Percentiles rank a stretch among this genome's conserved stretches.
These are phyloP conservation scores for Cystobasidium pallidum DNA, from an alignment of 1,284 basidiomycete genomes.

Conservation along the genomic window DNA sequence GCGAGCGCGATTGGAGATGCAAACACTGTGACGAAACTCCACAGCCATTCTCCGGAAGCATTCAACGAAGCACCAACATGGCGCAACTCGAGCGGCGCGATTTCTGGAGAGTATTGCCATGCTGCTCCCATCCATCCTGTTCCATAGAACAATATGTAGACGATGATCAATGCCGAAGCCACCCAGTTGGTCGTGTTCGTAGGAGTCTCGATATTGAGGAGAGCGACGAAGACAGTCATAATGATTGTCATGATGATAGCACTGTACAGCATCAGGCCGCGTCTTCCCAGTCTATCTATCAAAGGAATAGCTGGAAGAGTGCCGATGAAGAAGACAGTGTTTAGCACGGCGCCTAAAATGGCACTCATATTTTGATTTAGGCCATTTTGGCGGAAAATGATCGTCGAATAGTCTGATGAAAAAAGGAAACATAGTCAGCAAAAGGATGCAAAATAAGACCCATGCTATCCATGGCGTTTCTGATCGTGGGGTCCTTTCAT, in stretches of 20 bases:
- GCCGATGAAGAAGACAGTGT: slow-evolving; percentile 33
- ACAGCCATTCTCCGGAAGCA: slow-evolving; percentile 41
- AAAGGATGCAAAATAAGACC: too few relatives aligned
- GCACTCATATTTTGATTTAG: slow-evolving; percentile 13
- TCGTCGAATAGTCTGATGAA: slow-evolving; percentile 34
- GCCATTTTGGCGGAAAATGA: slow-evolving; percentile 33
- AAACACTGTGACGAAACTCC: slow-evolving; percentile 37
- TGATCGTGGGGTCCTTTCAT: too few relatives aligned
- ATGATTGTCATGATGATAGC: slow-evolving; percentile 39
- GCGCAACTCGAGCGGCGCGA: slow-evolving; percentile 36
- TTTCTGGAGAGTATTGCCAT: slow-evolving; percentile 38
- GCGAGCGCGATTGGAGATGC: slow-evolving; percentile 37
- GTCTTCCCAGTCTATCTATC: slow-evolving; percentile 37
- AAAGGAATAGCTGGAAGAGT: slow-evolving; percentile 38
- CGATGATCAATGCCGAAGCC: slow-evolving; percentile 33
- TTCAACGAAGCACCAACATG: slow-evolving; percentile 43
- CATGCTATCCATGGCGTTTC: too few relatives aligned
- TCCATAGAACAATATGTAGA: slow-evolving; percentile 40
- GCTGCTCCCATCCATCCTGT: slow-evolving; percentile 32
- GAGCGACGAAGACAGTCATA: slow-evolving; percentile 38
- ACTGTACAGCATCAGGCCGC: slow-evolving; percentile 32
- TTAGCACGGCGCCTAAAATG: slow-evolving; percentile 30
- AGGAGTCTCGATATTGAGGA: slow-evolving; percentile 9
- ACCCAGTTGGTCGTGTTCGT: slow-evolving; percentile 32
- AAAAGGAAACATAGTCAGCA: slow-evolving; percentile 3